Evolutionary conservation across 2,329 filamentous ascomycete species (phyloP).

Genomic region (Beauveria rudraprayagi): DNA sequence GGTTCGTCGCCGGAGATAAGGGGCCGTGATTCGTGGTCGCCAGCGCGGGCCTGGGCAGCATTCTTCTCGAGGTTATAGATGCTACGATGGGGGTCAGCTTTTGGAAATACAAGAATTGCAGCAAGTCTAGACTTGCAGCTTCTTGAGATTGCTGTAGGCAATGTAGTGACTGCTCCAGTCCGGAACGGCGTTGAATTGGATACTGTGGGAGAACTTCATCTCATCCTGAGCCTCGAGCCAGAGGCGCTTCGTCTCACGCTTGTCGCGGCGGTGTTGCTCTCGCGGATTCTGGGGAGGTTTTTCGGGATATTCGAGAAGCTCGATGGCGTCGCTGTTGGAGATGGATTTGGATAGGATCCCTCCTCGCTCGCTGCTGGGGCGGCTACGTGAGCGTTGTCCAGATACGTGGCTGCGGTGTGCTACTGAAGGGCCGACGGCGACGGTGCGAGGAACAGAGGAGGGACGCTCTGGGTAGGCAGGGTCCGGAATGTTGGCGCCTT

Average conservation of each 20-base stretch:
- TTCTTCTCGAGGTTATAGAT: constrained; percentile 94
- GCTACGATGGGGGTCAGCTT: constrained; percentile 34
- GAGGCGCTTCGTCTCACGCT: constrained; percentile 55
- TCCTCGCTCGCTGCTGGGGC: constrained; percentile 25
- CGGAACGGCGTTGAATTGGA: constrained; percentile 99
- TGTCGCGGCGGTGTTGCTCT: constrained; percentile 26
- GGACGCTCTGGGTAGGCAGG: constrained; percentile 23
- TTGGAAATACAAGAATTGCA: background rate
- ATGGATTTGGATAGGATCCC: constrained; percentile 20
- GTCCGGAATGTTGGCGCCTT: constrained; percentile 28
- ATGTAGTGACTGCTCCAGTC: constrained; percentile 99
- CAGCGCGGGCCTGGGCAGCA: constrained; percentile 52
- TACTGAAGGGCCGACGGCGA: constrained; percentile 15
- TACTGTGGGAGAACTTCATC: constrained; percentile 99
- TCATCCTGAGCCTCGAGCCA: constrained; percentile 68
- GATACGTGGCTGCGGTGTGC: constrained; percentile 9
- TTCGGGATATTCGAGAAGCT: constrained; percentile 34
- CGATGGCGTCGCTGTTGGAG: constrained; percentile 24
- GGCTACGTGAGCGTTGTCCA: constrained; percentile 16
- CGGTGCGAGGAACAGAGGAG: constrained; percentile 30
- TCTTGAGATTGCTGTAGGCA: constrained; percentile 97
- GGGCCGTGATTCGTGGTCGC: constrained; percentile 78
- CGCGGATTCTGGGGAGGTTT: constrained; percentile 1
- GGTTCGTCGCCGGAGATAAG: constrained; percentile 68
- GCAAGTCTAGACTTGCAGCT: constrained; percentile 56